Conservation (phyloP, 192 early-diverging fungal genomes). For the Mortierella claussenii region DNA sequence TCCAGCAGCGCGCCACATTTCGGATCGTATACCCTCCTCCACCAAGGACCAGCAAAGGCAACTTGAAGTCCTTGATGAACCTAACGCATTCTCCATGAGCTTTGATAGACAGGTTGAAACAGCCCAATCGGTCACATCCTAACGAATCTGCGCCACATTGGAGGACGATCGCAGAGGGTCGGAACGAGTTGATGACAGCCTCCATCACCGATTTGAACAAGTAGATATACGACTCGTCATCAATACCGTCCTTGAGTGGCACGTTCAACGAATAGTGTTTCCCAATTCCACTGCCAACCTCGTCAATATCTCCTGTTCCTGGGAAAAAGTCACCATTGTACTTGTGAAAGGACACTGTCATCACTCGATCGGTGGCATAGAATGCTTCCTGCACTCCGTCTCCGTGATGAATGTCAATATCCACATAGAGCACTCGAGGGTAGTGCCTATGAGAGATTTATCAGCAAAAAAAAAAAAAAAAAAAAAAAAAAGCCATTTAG, state of each 20-base stretch:
- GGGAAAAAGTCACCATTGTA: slow-evolving; percentile 95
- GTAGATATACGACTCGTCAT: slow-evolving; percentile 84
- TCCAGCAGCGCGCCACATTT: slow-evolving; percentile 95
- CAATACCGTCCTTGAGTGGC: slow-evolving; percentile 86
- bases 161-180: slow-evolving; percentile 86
- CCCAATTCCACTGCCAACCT: slow-evolving; percentile 83
- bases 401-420: slow-evolving; percentile 98
- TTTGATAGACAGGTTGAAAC: slow-evolving; percentile 65
- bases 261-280: slow-evolving; percentile 91
- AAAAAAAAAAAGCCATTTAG: too few species aligned
- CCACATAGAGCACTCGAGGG: slow-evolving; percentile 92
- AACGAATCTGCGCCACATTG: slow-evolving; percentile 87
- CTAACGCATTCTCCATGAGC: slow-evolving; percentile 84
- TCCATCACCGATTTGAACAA: slow-evolving; percentile 81
- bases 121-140: slow-evolving; percentile 64
- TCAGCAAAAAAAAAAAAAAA: background rate
- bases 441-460: slow-evolving; percentile 59
- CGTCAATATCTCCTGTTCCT: slow-evolving; percentile 82
- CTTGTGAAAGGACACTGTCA: slow-evolving; percentile 98
- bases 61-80: slow-evolving; percentile 82
- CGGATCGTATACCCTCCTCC: slow-evolving; percentile 93
- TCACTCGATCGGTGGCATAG: slow-evolving; percentile 88
- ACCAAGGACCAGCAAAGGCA: slow-evolving; percentile 84
- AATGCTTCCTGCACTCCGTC: slow-evolving; percentile 99
- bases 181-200: slow-evolving; percentile 76